These are phyloP conservation scores for Calonectria fujianensis DNA, from an alignment of 2,329 filamentous ascomycete genomes.

Conservation along the genomic window DNA sequence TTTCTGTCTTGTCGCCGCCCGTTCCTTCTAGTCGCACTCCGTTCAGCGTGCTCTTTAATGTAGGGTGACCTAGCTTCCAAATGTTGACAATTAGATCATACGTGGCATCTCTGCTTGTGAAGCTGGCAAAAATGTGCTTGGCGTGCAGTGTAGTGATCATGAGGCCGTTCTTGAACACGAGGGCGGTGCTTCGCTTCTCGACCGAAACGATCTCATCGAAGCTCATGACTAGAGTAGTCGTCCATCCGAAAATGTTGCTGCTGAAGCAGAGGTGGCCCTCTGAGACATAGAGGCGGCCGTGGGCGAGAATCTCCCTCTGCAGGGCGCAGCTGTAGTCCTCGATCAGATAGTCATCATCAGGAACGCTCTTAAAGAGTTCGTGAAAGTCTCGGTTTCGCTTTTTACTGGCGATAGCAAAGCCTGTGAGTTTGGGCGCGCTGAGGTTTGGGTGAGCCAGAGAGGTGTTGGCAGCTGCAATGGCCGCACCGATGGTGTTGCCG, in stretches of 20 bases:
- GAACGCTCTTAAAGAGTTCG: constrained; percentile 93
- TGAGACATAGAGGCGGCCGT: constrained; percentile 95
- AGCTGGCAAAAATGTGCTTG: constrained; percentile 95
- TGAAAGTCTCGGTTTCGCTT: constrained; percentile 98
- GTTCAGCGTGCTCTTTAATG: constrained; percentile 92
- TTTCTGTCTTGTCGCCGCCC: constrained; percentile 93
- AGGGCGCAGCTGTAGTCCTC: constrained; percentile 98
- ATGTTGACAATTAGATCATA: constrained; percentile 98
- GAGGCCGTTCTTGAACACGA: constrained; percentile 97
- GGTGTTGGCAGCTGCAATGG: constrained; percentile 81
- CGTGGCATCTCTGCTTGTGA: constrained; percentile 94
- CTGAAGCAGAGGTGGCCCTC: constrained; percentile 99
- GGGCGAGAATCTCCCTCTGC: constrained; percentile 95
- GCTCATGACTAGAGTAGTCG: constrained; percentile 96
- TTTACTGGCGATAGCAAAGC: constrained; percentile 96
- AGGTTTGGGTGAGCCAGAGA: constrained; percentile 80
- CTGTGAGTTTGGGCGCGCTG: constrained; percentile 85
- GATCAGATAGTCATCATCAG: constrained; percentile 97
- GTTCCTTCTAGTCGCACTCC: constrained; percentile 88
- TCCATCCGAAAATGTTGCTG: constrained; percentile 99
- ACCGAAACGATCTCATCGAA: constrained; percentile 98
- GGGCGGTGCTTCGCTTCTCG: constrained; percentile 95
- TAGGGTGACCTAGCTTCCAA: constrained; percentile 97
- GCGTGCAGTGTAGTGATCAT: constrained; percentile 97
- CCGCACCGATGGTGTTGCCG: constrained; percentile 79